Evolutionary conservation across 2,329 filamentous ascomycete genomes (phyloP), one percentile per base, ranked within the genome.

Genomic region (Immersiporthe knoxdaviesiana): DNA sequence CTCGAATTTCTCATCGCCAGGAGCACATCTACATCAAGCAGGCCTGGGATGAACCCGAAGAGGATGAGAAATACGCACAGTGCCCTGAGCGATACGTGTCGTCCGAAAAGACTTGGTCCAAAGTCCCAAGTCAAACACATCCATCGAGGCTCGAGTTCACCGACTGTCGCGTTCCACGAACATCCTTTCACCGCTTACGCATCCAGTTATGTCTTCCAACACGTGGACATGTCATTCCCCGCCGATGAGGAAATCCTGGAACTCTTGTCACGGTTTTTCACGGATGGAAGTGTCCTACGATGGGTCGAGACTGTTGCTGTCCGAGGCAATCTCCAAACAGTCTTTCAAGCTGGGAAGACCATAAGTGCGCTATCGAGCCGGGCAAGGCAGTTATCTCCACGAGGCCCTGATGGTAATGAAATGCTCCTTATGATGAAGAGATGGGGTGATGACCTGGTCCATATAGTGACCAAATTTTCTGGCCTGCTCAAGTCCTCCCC

Each of bases 331-430:
- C 68, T 76, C 0, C 70, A 74, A 16, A 72, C 54, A 1, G 24
- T 77, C 2, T 74, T 73, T 18, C 68, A 75, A 14, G 74, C 76
- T 11, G 74, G 74, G 6, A 72, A 74, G 37, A 73, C 58, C 3
- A 66, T 75, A n/a, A 71, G 68, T 2, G 30, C 16, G 0, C 37
- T 75, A 1, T 47, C 74, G 1, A 35, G 10, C 12, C 70, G 72
- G 4, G 41, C 44, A 11, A 39, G 70, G 21, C 72, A 73, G 52
- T 61, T 70, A 2, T 68, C 68, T 0, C 58, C 72, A 3, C 10
- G 72, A 63, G 54, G 0, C 47, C 65, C 14, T 27, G 10, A n/a
- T 14, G 21, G n/a, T 11, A 67, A 74, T 7, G 68, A 66, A 18
- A 64, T 72, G 4, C 24, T 73, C 0, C 39, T 47, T 0, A 35